Conservation (phyloP, 2,329 filamentous ascomycete genomes). For the Fonsecaea monophora region DNA sequence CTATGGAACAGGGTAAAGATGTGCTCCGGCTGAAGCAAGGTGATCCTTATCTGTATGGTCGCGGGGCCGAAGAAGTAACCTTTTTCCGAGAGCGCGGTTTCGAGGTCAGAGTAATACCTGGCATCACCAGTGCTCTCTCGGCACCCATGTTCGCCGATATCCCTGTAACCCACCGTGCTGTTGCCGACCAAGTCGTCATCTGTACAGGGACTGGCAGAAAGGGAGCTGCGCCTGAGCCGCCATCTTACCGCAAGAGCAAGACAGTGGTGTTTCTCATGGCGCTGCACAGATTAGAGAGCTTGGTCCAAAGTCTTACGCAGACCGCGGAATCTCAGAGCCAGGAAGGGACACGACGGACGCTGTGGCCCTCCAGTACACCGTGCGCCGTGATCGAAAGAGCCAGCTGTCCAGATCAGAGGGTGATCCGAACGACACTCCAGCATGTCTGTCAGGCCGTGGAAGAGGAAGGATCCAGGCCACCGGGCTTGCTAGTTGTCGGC, state of each 20-base stretch:
- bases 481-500: constrained; percentile 86
- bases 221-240: constrained; percentile 80
- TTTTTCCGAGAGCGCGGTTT: constrained; percentile 80
- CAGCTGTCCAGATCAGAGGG: constrained; percentile 90
- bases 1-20: constrained; percentile 71
- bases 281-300: constrained; percentile 77
- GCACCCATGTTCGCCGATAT: constrained; percentile 89
- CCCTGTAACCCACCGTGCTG: constrained; percentile 84
- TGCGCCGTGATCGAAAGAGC: constrained; percentile 94
- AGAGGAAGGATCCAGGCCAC: constrained; percentile 85
- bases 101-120: constrained; percentile 77
- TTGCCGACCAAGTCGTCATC: constrained; percentile 91
- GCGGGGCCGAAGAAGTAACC: constrained; percentile 88
- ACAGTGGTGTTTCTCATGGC: constrained; percentile 97
- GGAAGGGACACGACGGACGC: constrained; percentile 37
- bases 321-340: constrained; percentile 33
- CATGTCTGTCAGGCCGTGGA: constrained; percentile 83
- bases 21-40: constrained; percentile 94
- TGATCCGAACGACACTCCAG: constrained; percentile 84
- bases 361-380: constrained; percentile 78
- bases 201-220: constrained; percentile 96
- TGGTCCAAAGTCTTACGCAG: constrained; percentile 73
- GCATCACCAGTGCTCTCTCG: constrained; percentile 85
- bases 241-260: constrained; percentile 74
- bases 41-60: constrained; percentile 94